Evolutionary conservation across 805 yeast genomes (phyloP), one percentile per base, ranked within the genome.

Genomic region (Ogataea nakhonphanomensis): DNA sequence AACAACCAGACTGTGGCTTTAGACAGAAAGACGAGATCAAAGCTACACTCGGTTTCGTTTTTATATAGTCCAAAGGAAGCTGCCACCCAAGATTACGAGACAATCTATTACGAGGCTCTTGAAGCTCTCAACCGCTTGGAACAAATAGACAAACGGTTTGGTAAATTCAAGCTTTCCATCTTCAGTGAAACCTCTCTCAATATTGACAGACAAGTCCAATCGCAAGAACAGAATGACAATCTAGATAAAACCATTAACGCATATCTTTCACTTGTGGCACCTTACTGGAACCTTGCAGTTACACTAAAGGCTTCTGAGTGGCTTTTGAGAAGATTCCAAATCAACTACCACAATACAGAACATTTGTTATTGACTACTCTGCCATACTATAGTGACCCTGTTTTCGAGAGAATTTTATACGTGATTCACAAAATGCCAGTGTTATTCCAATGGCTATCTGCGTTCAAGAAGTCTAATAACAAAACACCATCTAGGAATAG

Each of bases 51-150:
- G 27, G 81, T 87, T 28, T 93, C 99, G 34, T 76, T 93, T 49
- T 74, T 93, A 21, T 90, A 83, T 61, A 95, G 87, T 30, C 73
- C 96, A 8, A 79, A 82, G 53, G 80, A 79, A 45, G 99, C 99
- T 12, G 86, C 95, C n/a, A 76, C 90, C 25, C 98, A 93, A 67
- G 99, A 93, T 61, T 90, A 78, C 55, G 96, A 89, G 51, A 71
- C 82, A 32, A 79, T 93, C 43, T 84, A 73, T 56, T 75, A 80
- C 37, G 76, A 76, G 41, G 83, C 93, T 2, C 54, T 75, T 6
- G 93, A 84, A 41, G 95, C 95, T 0, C 70, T 90, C 32, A 79
- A 76, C 23, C 90, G 85, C 51, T 69, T 93, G 37, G 76, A 74
- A 32, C 67, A 74, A 13, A 62, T 91, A 22, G 97, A 93, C 55